Percentiles rank a stretch among this genome's conserved stretches.
Evolutionary conservation across 1,284 basidiomycete genomes (phyloP).

Genomic region (Cryptococcus deneoformans): DNA sequence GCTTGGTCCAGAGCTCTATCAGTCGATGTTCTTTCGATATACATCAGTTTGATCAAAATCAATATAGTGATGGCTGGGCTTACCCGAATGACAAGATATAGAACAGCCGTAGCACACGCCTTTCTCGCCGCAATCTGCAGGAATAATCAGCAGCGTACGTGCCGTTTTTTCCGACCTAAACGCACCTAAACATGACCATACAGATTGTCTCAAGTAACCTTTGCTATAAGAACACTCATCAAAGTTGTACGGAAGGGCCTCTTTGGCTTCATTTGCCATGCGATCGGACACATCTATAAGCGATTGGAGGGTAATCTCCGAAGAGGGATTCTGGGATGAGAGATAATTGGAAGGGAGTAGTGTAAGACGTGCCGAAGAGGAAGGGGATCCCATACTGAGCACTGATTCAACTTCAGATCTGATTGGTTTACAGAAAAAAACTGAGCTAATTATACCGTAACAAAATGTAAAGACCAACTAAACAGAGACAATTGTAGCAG

Average conservation of each 20-base stretch:
- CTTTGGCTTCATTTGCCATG: conserved; percentile 41
- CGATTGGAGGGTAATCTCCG: conserved; percentile 38
- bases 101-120: conserved; percentile 52
- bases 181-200: conserved; percentile 46
- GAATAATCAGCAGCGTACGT: background rate
- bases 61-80: conserved; percentile 4
- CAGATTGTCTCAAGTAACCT: conserved; percentile 40
- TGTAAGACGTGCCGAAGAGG: conserved; percentile 18
- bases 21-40: conserved; percentile 39
- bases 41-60: background rate
- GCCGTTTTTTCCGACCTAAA: background rate
- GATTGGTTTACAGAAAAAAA: too few relatives aligned
- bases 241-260: conserved; percentile 43
- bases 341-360: conserved; percentile 26
- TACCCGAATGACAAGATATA: conserved; percentile 48
- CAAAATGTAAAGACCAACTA: too few relatives aligned
- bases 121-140: conserved; percentile 45
- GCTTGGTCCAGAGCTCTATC: conserved; percentile 47
- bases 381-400: background rate
- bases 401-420: too few relatives aligned
- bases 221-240: conserved; percentile 45
- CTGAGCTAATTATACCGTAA: too few relatives aligned
- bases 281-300: conserved; percentile 39
- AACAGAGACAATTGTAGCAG: too few relatives aligned
- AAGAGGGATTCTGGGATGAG: conserved; percentile 20